Percentiles rank a stretch among this genome's conserved stretches.
These are phyloP conservation scores for Penstemon davidsonii DNA, from an alignment of 257 asterid genomes.

Conservation along the genomic window DNA sequence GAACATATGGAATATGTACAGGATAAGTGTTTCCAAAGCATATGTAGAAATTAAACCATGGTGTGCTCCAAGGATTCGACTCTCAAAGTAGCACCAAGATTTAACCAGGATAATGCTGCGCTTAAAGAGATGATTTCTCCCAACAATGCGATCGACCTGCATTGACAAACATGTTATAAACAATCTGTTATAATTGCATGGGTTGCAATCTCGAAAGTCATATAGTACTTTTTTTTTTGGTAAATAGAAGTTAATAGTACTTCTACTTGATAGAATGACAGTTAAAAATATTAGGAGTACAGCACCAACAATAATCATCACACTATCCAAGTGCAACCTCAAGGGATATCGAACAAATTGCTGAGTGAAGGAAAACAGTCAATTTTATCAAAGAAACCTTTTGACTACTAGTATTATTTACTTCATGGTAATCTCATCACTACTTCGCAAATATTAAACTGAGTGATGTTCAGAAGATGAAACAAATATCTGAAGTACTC, in stretches of 20 bases:
- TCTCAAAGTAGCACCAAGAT: slow-evolving; percentile 88
- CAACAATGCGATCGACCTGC: slow-evolving; percentile 81
- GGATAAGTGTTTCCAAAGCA: slow-evolving; percentile 50
- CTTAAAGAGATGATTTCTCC: slow-evolving; percentile 74
- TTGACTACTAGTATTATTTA: background rate
- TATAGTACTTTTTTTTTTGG: background rate
- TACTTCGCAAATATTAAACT: background rate
- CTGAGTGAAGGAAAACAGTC: slow-evolving; percentile 5
- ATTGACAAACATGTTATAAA: slow-evolving; percentile 18
- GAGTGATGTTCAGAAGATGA: slow-evolving; percentile 7
- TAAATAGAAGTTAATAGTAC: no score
- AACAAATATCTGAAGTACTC: slow-evolving; percentile 9
- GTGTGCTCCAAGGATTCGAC: slow-evolving; percentile 87
- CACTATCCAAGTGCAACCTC: background rate
- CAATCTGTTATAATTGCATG: background rate
- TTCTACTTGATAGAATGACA: no score
- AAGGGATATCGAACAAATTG: background rate
- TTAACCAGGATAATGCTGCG: slow-evolving; percentile 76
- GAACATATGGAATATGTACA: slow-evolving; percentile 51
- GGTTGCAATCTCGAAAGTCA: slow-evolving; percentile 10
- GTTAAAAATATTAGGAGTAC: slow-evolving; percentile 9
- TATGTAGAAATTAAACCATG: slow-evolving; percentile 73
- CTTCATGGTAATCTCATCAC: background rate
- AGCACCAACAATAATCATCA: slow-evolving; percentile 19
- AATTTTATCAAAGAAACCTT: slow-evolving; percentile 11